A percentile compares a stretch with the other conserved stretches of the same genome.
phyloP scores from a whole-genome alignment of 345 rosid species.

The Moringa oleifera region DNA sequence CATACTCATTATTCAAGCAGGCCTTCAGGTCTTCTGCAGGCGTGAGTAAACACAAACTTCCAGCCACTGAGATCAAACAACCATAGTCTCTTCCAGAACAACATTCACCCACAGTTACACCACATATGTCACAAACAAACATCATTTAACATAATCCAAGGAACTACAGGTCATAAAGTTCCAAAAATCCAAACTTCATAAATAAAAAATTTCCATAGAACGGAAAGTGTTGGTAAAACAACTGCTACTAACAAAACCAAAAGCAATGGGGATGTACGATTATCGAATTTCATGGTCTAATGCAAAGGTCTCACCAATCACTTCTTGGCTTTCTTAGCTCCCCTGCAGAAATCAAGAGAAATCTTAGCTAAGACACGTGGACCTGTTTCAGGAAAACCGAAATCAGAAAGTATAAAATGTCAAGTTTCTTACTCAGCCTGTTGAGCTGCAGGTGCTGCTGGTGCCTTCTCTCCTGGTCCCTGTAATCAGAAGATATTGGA shows the following conservation, averaged over 20 bases:
- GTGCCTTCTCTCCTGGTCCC: conserved; percentile 37
- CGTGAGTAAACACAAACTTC: too few relatives aligned
- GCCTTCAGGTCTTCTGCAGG: too few relatives aligned
- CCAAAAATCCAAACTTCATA: conserved; percentile 21
- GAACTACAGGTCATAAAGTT: neutral
- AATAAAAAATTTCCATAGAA: conserved; percentile 8
- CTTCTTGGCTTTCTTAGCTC: conserved; percentile 38
- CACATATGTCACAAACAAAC: conserved; percentile 7
- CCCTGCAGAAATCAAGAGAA: conserved; percentile 16
- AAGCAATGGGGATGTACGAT: conserved; percentile 9
- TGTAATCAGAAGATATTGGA: conserved; percentile 4
- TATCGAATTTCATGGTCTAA: conserved; percentile 11
- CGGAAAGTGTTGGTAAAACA: conserved; percentile 9
- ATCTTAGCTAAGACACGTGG: neutral
- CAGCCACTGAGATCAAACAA: too few relatives aligned
- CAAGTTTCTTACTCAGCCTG: conserved; percentile 29
- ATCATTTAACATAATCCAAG: conserved; percentile 11
- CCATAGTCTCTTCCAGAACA: neutral
- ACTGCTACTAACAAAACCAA: conserved; percentile 21
- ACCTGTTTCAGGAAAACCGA: neutral
- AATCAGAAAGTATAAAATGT: neutral
- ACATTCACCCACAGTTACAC: neutral
- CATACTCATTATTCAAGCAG: too few relatives aligned
- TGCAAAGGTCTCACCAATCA: conserved; percentile 10
- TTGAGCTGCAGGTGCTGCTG: conserved; percentile 27